A percentile compares a stretch with the other conserved stretches of the same genome.
These are phyloP conservation scores for Leishmania lainsoni DNA, from an alignment of 208 protist species.

Conservation along the genomic window DNA sequence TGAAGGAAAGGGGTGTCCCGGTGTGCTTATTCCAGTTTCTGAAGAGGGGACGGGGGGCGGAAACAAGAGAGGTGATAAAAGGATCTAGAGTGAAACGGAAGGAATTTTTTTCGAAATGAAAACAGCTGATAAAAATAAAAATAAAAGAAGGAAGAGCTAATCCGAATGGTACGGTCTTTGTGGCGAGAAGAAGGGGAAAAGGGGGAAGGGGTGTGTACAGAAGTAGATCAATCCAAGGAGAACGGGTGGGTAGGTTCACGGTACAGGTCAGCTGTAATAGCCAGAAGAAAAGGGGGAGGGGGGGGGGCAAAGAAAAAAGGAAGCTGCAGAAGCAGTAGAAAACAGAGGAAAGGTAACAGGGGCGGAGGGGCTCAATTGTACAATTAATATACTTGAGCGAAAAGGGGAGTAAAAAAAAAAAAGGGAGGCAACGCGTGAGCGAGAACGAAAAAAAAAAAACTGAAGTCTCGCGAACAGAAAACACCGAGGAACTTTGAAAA, in stretches of 20 bases:
- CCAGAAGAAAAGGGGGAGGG: not conserved
- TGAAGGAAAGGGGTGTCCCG: not conserved
- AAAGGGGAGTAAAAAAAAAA: not conserved
- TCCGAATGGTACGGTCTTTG: not conserved
- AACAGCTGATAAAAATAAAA: too few relatives aligned
- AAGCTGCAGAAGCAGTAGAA: not conserved
- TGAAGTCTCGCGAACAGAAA: not conserved
- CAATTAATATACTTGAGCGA: not conserved
- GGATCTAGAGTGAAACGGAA: not conserved
- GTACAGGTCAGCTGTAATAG: not conserved
- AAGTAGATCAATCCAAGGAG: not conserved
- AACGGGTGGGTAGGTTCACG: not conserved
- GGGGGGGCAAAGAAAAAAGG: not conserved
- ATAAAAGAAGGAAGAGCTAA: slow-evolving; percentile 1
- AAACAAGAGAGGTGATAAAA: not conserved
- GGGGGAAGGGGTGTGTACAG: not conserved
- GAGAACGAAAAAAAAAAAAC: not conserved
- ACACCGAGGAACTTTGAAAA: not conserved
- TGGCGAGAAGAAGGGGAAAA: not conserved
- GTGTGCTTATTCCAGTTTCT: not conserved
- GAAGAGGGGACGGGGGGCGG: not conserved
- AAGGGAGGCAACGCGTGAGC: not conserved
- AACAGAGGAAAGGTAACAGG: not conserved
- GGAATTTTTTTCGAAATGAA: not conserved
- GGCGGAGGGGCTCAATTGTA: not conserved